These are phyloP conservation scores for Aspergillus sp. DNA, from an alignment of 2,329 filamentous ascomycete genomes.

Conservation along the genomic window DNA sequence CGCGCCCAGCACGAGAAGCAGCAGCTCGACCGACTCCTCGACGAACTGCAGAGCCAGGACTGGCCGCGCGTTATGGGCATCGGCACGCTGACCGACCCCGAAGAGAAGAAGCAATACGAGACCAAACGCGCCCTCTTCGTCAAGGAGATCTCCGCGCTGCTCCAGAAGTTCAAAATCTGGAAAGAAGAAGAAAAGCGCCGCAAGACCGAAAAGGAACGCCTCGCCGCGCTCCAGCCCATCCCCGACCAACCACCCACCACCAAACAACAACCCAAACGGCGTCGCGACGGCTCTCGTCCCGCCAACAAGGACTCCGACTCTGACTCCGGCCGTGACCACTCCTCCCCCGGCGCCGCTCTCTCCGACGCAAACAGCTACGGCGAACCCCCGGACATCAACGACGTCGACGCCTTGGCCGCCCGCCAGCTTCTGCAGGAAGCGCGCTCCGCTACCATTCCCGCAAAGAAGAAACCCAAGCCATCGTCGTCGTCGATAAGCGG, in stretches of 20 bases:
- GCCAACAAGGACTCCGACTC: slow-evolving; percentile 32
- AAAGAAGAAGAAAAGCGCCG: slow-evolving; percentile 83
- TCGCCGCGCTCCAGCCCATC: not conserved
- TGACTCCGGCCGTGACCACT: slow-evolving; percentile 21
- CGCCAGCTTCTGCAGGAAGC: slow-evolving; percentile 75
- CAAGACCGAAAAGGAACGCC: slow-evolving; percentile 70
- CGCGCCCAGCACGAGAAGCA: slow-evolving; percentile 65
- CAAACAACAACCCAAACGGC: slow-evolving; percentile 21
- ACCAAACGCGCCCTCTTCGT: slow-evolving; percentile 83
- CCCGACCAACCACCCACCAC: not conserved
- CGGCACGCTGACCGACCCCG: slow-evolving; percentile 71
- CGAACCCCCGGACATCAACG: slow-evolving; percentile 63
- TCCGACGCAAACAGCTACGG: slow-evolving; percentile 37
- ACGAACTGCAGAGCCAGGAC: slow-evolving; percentile 83
- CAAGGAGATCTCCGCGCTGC: slow-evolving; percentile 72
- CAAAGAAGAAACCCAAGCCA: slow-evolving; percentile 34
- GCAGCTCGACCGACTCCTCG: slow-evolving; percentile 66
- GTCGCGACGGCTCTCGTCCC: not conserved
- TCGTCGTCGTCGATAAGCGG: slow-evolving; percentile 6
- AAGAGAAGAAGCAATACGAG: slow-evolving; percentile 81
- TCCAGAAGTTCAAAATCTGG: slow-evolving; percentile 87
- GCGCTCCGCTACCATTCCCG: slow-evolving; percentile 47
- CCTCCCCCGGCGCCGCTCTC: slow-evolving; percentile 13
- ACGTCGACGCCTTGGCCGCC: slow-evolving; percentile 68
- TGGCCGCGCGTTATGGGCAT: slow-evolving; percentile 93